Evolutionary conservation across 148 eudicot species (phyloP), one percentile per base, ranked within the genome.

Genomic region (Vaccinium vitisidaea): DNA sequence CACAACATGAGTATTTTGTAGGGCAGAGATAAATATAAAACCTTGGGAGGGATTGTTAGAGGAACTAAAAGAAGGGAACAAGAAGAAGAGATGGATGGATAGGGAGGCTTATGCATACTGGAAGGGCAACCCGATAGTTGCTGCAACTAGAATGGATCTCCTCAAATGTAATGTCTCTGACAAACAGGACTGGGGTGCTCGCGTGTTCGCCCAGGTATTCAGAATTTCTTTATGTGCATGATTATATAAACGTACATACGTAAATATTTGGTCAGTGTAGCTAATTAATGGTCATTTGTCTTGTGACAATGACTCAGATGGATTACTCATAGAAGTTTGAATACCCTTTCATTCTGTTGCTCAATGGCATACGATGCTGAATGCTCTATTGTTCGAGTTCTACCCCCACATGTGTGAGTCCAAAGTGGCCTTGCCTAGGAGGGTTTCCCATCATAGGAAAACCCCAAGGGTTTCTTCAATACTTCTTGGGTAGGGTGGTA

Each of bases 21-120:
- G 75, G 75, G 75, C 75, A 71, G 75, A 94, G 88, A 88, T 89
- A 18, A 90, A 92, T 83, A 89, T 94, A 82, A 92, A 93, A 86
- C 94, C 98, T 67, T 95, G 98, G 98, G 91, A 89, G 48, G 27
- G 67, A 58, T 84, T 92, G 82, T 84, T 85, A 5, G 84, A 88
- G 87, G 97, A 95, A 9, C 82, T 95, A 54, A 89, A 86, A 84
- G 94, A 94, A 91, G 97, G 98, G 53, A 94, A 92, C 75, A 86
- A 83, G 85, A 91, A 69, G 82, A 81, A 58, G 83, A 85, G 52
- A 65, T 95, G 95, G 96, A 76, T 21, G 69, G 88, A 92, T 21
- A 92, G 98, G 83, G 94, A 92, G 39, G 94, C 98, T 54, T 86
- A 92, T 78, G 98, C 97, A 52, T 95, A 90, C 85, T 95, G 98